Evolutionary conservation across 495 filamentous ascomycete genomes (phyloP).

Genomic region (Neohortaea acidophila): DNA sequence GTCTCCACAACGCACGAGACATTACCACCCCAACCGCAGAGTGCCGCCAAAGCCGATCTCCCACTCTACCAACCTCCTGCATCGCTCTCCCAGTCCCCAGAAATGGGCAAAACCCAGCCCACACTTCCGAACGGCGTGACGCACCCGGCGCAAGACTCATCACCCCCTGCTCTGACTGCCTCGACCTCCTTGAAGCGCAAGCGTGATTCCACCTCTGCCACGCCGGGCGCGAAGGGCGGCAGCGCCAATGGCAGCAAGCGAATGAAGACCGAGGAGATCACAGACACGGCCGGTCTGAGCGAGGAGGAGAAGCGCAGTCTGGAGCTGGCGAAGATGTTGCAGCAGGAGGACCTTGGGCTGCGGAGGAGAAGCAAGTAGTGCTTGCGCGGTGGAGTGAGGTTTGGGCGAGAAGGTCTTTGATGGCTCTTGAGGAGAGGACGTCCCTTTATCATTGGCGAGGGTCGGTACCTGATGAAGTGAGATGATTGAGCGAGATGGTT

Average conservation of each 20-base stretch:
- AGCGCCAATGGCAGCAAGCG: conserved; percentile 6
- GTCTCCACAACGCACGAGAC: not conserved
- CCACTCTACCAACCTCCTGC: conserved; percentile 14
- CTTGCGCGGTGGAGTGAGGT: not conserved
- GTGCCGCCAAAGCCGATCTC: not conserved
- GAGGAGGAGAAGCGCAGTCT: conserved; percentile 37
- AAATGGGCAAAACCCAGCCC: conserved; percentile 4
- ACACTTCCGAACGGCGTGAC: not conserved
- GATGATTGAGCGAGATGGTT: not conserved
- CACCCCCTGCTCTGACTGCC: not conserved
- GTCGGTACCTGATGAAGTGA: too few relatives aligned
- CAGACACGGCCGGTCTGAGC: conserved; percentile 5
- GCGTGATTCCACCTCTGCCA: not conserved
- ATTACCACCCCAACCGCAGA: not conserved
- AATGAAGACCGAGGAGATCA: conserved; percentile 2
- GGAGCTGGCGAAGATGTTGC: conserved; percentile 40
- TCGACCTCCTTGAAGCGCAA: conserved; percentile 4
- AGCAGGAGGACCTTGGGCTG: conserved; percentile 44
- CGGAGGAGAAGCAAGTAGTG: conserved; percentile 30
- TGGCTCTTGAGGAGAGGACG: not conserved
- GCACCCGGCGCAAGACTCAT: not conserved
- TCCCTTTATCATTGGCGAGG: too few relatives aligned
- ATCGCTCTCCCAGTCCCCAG: conserved; percentile 10
- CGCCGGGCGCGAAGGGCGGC: conserved; percentile 7
- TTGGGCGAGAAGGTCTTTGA: not conserved